A percentile compares a stretch with the other conserved stretches of the same genome.
Conservation (phyloP, 495 filamentous ascomycete species). For the Penicillium desertorum region DNA sequence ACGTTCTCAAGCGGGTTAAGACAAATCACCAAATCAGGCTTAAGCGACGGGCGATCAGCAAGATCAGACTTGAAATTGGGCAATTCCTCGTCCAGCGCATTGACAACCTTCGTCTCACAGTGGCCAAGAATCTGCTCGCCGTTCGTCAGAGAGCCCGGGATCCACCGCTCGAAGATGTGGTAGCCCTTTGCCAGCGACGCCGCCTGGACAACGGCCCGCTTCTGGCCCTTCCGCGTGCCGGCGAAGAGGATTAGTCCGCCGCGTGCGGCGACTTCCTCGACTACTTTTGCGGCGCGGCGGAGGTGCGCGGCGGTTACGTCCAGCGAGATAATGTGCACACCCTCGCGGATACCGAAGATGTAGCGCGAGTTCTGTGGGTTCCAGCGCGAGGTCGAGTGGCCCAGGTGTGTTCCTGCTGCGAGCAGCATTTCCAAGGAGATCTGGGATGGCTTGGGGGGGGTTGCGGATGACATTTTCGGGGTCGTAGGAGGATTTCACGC, state of each 20-base stretch:
- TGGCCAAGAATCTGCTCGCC: conserved; percentile 76
- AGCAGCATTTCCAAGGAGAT: conserved; percentile 90
- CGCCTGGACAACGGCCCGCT: conserved; percentile 72
- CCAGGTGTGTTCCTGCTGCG: conserved; percentile 86
- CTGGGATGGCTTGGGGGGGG: conserved; percentile 74
- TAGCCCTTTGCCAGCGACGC: conserved; percentile 75
- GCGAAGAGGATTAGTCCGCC: conserved; percentile 90
- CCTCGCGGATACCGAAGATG: conserved; percentile 87
- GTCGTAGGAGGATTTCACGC: conserved; percentile 50
- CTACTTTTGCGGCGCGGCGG: conserved; percentile 83
- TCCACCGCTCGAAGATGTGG: conserved; percentile 94
- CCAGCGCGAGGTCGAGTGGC: conserved; percentile 90
- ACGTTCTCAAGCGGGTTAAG: conserved; percentile 93
- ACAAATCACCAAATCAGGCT: conserved; percentile 90
- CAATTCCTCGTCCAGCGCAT: conserved; percentile 67
- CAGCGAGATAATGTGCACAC: conserved; percentile 90
- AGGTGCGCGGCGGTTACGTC: conserved; percentile 85
- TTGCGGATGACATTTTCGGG: conserved; percentile 64
- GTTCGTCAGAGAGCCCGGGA: conserved; percentile 89
- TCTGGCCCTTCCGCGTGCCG: conserved; percentile 79
- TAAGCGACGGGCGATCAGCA: conserved; percentile 59
- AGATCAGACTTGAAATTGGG: conserved; percentile 61
- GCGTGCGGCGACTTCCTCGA: conserved; percentile 77
- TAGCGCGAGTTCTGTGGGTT: conserved; percentile 93
- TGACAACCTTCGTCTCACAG: conserved; percentile 66